phyloP scores from a whole-genome alignment of 441 rosid species.

The Heliophila coronopifolia region DNA sequence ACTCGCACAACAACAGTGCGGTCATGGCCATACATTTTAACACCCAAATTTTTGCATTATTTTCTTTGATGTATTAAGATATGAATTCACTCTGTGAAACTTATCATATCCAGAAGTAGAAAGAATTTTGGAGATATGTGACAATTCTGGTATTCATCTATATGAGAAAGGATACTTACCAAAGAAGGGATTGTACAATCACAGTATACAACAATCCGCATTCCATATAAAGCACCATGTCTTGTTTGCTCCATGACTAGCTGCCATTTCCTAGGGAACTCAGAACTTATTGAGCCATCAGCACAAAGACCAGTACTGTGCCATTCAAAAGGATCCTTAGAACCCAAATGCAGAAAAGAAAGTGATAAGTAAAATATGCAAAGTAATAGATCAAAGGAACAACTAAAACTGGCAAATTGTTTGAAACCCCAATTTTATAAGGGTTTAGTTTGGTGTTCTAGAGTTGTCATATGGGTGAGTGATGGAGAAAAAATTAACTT shows the following conservation, averaged over 20 bases:
- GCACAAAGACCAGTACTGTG: constrained; percentile 59
- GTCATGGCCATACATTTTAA: too few relatives aligned
- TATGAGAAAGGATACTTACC: constrained; percentile 45
- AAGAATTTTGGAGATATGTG: too few relatives aligned
- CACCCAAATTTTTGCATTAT: too few relatives aligned
- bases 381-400: neutral
- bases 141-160: too few relatives aligned
- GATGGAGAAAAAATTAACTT: too few relatives aligned
- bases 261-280: constrained; percentile 92
- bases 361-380: constrained; percentile 7
- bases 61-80: neutral
- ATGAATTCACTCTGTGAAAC: neutral
- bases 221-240: constrained; percentile 82
- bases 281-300: constrained; percentile 75
- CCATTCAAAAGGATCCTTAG: constrained; percentile 91
- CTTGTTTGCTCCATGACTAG: constrained; percentile 72
- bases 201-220: constrained; percentile 74
- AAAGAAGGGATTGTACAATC: constrained; percentile 80
- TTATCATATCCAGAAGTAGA: too few relatives aligned
- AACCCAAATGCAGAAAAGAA: constrained; percentile 57
- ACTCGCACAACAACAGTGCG: too few relatives aligned
- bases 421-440: neutral
- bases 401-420: neutral
- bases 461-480: too few relatives aligned
- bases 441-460: neutral